phyloP scores from a whole-genome alignment of 352 stramenopile genomes.

The Globisporangium takayamanum region DNA sequence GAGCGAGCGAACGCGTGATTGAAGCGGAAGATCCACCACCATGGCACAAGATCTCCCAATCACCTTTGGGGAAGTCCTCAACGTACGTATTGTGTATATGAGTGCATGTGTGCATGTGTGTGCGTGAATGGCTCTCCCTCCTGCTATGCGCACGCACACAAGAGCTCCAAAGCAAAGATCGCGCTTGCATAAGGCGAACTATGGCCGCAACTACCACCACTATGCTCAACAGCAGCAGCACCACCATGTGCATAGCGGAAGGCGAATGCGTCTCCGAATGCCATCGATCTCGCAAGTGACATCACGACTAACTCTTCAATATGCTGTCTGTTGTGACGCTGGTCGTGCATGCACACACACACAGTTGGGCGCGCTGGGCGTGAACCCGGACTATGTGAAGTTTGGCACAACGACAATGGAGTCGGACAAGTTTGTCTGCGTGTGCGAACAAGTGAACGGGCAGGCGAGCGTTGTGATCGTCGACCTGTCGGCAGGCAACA shows the following conservation, averaged over 20 bases:
- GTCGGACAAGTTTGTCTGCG: constrained; percentile 95
- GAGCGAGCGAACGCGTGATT: constrained; percentile 9
- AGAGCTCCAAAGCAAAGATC: background rate
- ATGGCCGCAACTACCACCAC: no score
- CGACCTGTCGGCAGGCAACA: constrained; percentile 86
- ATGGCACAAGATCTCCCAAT: constrained; percentile 88
- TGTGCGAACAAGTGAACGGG: constrained; percentile 89
- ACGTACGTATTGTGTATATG: constrained; percentile 50
- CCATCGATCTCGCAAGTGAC: no score
- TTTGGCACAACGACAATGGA: constrained; percentile 95
- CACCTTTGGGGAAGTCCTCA: constrained; percentile 86
- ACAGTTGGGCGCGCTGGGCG: constrained; percentile 79
- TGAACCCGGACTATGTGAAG: constrained; percentile 90
- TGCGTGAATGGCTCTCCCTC: background rate
- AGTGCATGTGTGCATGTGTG: background rate
- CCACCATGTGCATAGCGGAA: no score
- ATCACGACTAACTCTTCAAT: no score
- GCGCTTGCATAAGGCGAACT: background rate
- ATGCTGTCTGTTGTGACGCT: no score
- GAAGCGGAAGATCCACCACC: constrained; percentile 13
- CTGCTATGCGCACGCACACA: background rate
- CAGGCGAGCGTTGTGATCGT: constrained; percentile 90
- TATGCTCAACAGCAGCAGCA: no score
- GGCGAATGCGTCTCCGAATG: no score
- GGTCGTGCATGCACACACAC: background rate